Percentiles rank a stretch among this genome's conserved stretches.
These are phyloP conservation scores for Cichorium intybus DNA, from an alignment of 140 eudicot species.

Conservation along the genomic window DNA sequence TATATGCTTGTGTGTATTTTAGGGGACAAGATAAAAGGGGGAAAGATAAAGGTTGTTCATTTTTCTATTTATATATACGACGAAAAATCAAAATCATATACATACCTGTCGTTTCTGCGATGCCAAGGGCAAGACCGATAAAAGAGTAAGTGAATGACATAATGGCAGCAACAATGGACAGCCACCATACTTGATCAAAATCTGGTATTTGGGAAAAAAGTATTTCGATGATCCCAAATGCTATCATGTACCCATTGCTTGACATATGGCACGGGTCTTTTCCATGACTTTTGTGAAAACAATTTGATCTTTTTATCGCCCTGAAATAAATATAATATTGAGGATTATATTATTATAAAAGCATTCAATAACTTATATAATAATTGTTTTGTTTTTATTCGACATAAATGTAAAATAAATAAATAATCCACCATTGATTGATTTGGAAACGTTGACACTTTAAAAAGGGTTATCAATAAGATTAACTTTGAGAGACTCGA, in stretches of 20 bases:
- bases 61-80: not conserved
- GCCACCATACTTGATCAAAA: slow-evolving; percentile 72
- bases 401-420: too few relatives aligned
- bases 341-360: too few relatives aligned
- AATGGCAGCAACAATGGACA: slow-evolving; percentile 60
- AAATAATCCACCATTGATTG: too few relatives aligned
- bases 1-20: slow-evolving; percentile 18
- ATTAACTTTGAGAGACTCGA: too few relatives aligned
- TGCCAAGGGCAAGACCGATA: slow-evolving; percentile 56
- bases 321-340: slow-evolving; percentile 13
- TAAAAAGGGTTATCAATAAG: too few relatives aligned
- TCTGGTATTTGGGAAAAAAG: slow-evolving; percentile 62
- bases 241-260: slow-evolving; percentile 59
- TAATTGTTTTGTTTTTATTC: too few relatives aligned
- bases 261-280: slow-evolving; percentile 55
- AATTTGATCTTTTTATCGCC: slow-evolving; percentile 59
- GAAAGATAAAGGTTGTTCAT: not conserved
- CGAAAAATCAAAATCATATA: not conserved
- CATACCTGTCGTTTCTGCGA: slow-evolving; percentile 56
- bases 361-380: too few relatives aligned
- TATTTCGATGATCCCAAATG: slow-evolving; percentile 49
- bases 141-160: slow-evolving; percentile 69
- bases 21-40: slow-evolving; percentile 24
- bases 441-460: too few relatives aligned
- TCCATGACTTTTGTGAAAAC: slow-evolving; percentile 47